A percentile compares a stretch with the other conserved stretches of the same genome.
Conservation (phyloP, 2,329 filamentous ascomycete species). For the Hymenoscyphus linearis region DNA sequence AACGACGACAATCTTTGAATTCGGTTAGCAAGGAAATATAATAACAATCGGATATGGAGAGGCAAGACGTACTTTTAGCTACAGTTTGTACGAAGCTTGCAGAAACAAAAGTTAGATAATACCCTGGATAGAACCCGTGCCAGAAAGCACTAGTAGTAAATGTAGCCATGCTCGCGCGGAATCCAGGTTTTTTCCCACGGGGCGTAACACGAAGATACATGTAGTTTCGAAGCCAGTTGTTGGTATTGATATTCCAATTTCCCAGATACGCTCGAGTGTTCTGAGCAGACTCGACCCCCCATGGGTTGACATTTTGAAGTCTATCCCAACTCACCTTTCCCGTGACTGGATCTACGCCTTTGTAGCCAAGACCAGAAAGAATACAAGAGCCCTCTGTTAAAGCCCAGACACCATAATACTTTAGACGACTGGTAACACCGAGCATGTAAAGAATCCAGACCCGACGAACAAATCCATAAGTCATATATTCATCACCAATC, state of each 20-base stretch:
- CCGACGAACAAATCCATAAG: constrained; percentile 64
- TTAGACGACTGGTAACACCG: constrained; percentile 73
- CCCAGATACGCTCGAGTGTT: constrained; percentile 90
- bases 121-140: constrained; percentile 97
- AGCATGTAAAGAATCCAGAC: constrained; percentile 81
- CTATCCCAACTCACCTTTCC: constrained; percentile 87
- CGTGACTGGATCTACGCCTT: constrained; percentile 79
- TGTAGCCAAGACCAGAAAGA: constrained; percentile 87
- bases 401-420: constrained; percentile 96
- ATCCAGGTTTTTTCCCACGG: constrained; percentile 91
- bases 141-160: constrained; percentile 93
- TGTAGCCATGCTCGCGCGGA: constrained; percentile 87
- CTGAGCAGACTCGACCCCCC: constrained; percentile 81
- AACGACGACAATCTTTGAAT: constrained; percentile 72
- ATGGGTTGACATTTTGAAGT: constrained; percentile 82
- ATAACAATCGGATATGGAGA: not conserved
- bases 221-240: constrained; percentile 93
- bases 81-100: constrained; percentile 88
- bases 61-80: constrained; percentile 72
- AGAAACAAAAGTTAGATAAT: constrained; percentile 86
- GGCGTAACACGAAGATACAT: constrained; percentile 93
- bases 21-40: constrained; percentile 15
- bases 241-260: constrained; percentile 98
- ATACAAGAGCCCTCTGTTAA: constrained; percentile 94
- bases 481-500: constrained; percentile 59